These are phyloP conservation scores for Vitis hybrid DNA, from an alignment of 177 flowering plant species.

Conservation along the genomic window DNA sequence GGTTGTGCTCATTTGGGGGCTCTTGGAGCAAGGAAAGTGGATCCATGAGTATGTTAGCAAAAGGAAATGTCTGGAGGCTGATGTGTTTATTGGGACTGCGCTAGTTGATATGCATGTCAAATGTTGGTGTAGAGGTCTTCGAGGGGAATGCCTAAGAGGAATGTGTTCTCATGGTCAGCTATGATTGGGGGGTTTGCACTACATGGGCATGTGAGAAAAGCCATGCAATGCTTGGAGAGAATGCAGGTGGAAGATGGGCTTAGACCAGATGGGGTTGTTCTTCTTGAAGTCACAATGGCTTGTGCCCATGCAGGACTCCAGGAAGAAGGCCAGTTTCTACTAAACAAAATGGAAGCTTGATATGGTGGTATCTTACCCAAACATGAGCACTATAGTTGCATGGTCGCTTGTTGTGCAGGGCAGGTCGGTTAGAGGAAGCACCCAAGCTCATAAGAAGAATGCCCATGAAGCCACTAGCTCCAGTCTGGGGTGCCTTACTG, in stretches of 20 bases:
- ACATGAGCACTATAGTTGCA: slow-evolving; percentile 51
- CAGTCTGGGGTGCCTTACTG: slow-evolving; percentile 54
- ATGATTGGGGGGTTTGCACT: slow-evolving; percentile 48
- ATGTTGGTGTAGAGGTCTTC: slow-evolving; percentile 48
- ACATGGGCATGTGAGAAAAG: slow-evolving; percentile 40
- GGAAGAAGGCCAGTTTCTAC: slow-evolving; percentile 30
- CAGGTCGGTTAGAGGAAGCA: slow-evolving; percentile 44
- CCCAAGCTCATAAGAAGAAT: slow-evolving; percentile 38
- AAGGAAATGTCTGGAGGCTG: slow-evolving; percentile 19
- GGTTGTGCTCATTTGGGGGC: slow-evolving; percentile 56
- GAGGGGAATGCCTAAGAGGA: slow-evolving; percentile 39
- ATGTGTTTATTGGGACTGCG: slow-evolving; percentile 43
- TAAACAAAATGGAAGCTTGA: slow-evolving; percentile 33
- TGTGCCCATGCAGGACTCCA: slow-evolving; percentile 52
- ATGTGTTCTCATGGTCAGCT: slow-evolving; percentile 52
- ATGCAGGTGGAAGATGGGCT: slow-evolving; percentile 40
- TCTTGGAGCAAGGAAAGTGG: slow-evolving; percentile 45
- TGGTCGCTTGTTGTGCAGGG: slow-evolving; percentile 54
- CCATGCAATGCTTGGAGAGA: slow-evolving; percentile 31
- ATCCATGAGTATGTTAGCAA: slow-evolving; percentile 45
- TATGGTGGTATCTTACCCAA: slow-evolving; percentile 36
- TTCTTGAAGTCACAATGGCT: slow-evolving; percentile 46
- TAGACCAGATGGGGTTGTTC: slow-evolving; percentile 44
- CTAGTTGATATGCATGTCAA: slow-evolving; percentile 67
- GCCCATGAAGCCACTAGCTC: slow-evolving; percentile 65